Evolutionary conservation across 2,329 filamentous ascomycete genomes (phyloP), one percentile per base, ranked within the genome.

Genomic region (Lachnum nothofagi): DNA sequence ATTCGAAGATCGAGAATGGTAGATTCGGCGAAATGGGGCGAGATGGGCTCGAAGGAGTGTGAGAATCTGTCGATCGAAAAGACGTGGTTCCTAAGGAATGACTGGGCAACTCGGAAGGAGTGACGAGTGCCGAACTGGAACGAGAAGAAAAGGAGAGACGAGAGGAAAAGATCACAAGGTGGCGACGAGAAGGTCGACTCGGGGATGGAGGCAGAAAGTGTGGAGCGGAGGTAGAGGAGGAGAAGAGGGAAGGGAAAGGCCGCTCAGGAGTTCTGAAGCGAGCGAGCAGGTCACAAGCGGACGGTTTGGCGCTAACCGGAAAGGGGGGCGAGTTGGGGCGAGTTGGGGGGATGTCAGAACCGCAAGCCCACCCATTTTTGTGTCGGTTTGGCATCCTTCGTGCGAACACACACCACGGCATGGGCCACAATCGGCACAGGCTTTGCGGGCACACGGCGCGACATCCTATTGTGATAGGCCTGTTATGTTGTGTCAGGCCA

Each of bases 81-180:
- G 46, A 48, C 41, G 44, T 34, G 48, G 54, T 59, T 58, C 60
- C 60, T 57, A 66, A 66, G 53, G 69, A 68, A 65, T 63, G 64
- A 67, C 64, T 64, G 67, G 67, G 46, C 20, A 19, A 63, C 65
- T 71, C 71, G 73, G 65, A 76, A 75, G 65, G 72, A 76, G 72
- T 74, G 72, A 69, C 72, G 73, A 72, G 68, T 68, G 66, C 68
- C 66, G 66, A 62, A 65, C 59, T 63, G 59, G 56, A 55, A 54
- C 49, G 55, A 59, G 63, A 62, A 59, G 62, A 59, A 61, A 59
- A 54, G 45, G 51, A 54, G 12, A 6, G 59, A 60, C 56, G 54
- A 59, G 56, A 62, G 55, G 51, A 58, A 58, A 64, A 60, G 46
- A 54, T 44, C 37, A 50, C 44, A 52, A 49, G 48, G 51, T 48